Conservation (phyloP, 805 yeast genomes). For the Kazachstania psychrophila region DNA sequence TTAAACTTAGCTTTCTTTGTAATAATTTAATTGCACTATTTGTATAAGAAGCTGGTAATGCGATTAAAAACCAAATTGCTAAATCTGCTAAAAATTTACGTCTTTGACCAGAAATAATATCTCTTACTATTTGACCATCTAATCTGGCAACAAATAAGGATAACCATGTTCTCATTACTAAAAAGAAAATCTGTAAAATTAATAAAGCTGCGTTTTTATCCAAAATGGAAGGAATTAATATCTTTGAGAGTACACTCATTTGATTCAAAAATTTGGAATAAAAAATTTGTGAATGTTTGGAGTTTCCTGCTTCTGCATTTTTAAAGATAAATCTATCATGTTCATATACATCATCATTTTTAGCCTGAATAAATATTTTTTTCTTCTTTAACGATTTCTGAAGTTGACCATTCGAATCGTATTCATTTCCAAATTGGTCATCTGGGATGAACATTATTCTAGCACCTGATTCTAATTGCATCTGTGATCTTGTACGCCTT, state of each 20-base stretch:
- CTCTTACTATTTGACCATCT: constrained; percentile 88
- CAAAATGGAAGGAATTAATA: constrained; percentile 66
- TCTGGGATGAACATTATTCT: constrained; percentile 27
- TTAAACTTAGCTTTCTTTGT: constrained; percentile 65
- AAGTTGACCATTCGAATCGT: neutral
- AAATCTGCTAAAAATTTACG: constrained; percentile 66
- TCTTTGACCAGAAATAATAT: constrained; percentile 74
- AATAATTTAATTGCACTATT: constrained; percentile 81
- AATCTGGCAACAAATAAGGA: constrained; percentile 76
- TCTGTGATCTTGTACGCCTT: constrained; percentile 25
- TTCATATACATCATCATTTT: constrained; percentile 25
- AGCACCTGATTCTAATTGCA: constrained; percentile 24
- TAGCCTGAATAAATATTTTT: constrained; percentile 24
- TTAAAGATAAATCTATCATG: constrained; percentile 29
- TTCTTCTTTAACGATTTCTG: constrained; percentile 11
- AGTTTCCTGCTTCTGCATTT: constrained; percentile 18
- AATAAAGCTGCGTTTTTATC: constrained; percentile 60
- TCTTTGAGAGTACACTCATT: constrained; percentile 65
- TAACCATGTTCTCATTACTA: constrained; percentile 78
- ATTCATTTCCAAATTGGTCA: constrained; percentile 9
- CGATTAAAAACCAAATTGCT: constrained; percentile 79
- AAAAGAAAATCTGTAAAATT: constrained; percentile 60
- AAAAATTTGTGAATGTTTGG: constrained; percentile 26
- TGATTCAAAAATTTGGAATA: constrained; percentile 66
- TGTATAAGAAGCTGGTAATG: constrained; percentile 87